These are phyloP conservation scores for Colletotrichum salicis DNA, from an alignment of 2,329 filamentous ascomycete genomes.

Conservation along the genomic window DNA sequence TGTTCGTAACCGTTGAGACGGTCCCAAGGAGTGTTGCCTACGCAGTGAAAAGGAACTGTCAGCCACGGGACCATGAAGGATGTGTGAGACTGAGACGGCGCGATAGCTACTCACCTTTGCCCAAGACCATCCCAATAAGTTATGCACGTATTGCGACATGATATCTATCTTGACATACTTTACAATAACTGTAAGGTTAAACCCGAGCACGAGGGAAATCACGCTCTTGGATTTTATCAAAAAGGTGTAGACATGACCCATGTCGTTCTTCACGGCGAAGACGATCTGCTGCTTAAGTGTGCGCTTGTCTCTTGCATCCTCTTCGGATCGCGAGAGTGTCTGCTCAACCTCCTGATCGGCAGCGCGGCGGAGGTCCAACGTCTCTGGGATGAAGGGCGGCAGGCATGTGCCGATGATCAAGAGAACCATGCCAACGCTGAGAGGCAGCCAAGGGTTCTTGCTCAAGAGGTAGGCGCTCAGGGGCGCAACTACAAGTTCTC, in stretches of 20 bases:
- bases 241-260: constrained; percentile 51
- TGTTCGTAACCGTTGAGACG: constrained; percentile 48
- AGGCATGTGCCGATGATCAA: constrained; percentile 43
- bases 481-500: constrained; percentile 52
- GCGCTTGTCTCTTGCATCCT: neutral
- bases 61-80: neutral
- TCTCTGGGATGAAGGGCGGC: constrained; percentile 54
- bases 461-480: constrained; percentile 53
- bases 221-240: constrained; percentile 51
- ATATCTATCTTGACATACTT: constrained; percentile 45
- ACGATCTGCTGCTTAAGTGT: constrained; percentile 36
- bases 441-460: constrained; percentile 52
- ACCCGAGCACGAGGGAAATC: constrained; percentile 50
- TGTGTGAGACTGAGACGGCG: neutral
- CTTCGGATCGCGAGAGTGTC: constrained; percentile 18
- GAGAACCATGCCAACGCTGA: constrained; percentile 47
- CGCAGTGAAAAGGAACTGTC: neutral
- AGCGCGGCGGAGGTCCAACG: constrained; percentile 47
- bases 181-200: constrained; percentile 45
- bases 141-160: constrained; percentile 64
- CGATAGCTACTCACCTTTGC: constrained; percentile 46
- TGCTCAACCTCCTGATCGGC: constrained; percentile 40
- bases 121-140: constrained; percentile 61
- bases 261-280: constrained; percentile 41
- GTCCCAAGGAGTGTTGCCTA: constrained; percentile 55